Evolutionary conservation across 768 basidiomycete genomes (phyloP).

Genomic region (Hericium rajendrae): DNA sequence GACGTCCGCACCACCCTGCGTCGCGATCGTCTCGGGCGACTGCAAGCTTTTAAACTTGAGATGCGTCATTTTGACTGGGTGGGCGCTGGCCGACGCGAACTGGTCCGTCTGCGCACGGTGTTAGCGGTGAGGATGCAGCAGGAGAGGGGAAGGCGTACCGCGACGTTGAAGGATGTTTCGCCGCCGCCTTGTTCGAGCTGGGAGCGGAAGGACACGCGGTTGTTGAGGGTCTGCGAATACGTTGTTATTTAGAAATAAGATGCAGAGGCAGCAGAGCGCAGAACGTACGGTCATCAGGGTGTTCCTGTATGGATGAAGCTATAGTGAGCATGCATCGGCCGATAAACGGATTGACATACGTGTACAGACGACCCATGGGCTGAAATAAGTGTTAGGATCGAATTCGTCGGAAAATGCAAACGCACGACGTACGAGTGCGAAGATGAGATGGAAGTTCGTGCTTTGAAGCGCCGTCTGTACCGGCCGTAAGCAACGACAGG

Average conservation of each 20-base stretch:
- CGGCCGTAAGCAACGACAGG: background rate
- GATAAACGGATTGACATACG: background rate
- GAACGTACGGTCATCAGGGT: background rate
- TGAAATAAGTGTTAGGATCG: background rate
- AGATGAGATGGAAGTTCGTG: constrained; percentile 24
- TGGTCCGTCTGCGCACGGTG: background rate
- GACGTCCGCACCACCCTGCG: background rate
- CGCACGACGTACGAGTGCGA: constrained; percentile 20
- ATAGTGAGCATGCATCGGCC: background rate
- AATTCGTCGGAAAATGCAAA: background rate
- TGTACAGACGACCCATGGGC: background rate
- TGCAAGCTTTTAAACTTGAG: background rate
- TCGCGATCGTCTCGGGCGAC: background rate
- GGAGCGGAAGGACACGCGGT: background rate
- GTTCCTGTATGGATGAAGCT: background rate
- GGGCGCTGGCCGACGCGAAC: background rate
- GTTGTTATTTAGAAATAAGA: background rate
- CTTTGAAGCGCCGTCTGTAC: background rate
- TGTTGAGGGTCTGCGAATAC: background rate
- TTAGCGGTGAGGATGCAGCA: background rate
- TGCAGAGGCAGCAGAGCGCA: background rate
- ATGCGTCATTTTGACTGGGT: background rate
- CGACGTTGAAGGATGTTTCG: background rate
- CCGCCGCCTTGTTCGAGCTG: background rate
- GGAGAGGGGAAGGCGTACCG: background rate